These are phyloP conservation scores for Eutrema japonicum DNA, from an alignment of 345 rosid genomes.

Conservation along the genomic window DNA sequence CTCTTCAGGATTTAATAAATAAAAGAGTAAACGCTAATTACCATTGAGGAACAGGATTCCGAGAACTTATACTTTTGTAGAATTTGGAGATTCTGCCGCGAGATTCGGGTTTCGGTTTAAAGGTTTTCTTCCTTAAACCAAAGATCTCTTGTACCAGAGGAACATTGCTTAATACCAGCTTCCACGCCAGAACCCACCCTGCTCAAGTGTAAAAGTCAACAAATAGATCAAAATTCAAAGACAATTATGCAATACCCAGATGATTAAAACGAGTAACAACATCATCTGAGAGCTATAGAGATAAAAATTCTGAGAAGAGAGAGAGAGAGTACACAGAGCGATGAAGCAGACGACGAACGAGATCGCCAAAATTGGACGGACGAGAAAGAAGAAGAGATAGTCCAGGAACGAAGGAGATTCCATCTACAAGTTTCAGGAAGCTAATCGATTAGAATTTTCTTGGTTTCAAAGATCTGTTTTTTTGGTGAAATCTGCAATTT, in stretches of 20 bases:
- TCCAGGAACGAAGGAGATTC: constrained; percentile 42
- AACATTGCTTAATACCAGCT: constrained; percentile 80
- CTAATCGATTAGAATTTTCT: not conserved
- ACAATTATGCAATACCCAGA: constrained; percentile 22
- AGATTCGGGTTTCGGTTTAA: constrained; percentile 58
- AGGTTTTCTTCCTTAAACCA: constrained; percentile 62
- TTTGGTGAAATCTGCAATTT: not conserved
- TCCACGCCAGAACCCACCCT: constrained; percentile 96
- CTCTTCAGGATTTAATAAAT: not conserved
- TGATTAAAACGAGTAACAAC: not conserved
- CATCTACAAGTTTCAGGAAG: constrained; percentile 18
- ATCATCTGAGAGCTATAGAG: not conserved
- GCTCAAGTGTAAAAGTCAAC: not conserved
- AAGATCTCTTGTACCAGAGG: constrained; percentile 87
- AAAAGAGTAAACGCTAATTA: constrained; percentile 14
- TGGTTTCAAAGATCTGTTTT: constrained; percentile 7
- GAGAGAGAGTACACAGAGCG: constrained; percentile 47
- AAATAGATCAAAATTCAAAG: not conserved
- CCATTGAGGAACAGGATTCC: constrained; percentile 41
- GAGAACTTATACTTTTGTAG: constrained; percentile 51
- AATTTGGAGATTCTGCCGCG: constrained; percentile 57
- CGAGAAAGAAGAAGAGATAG: constrained; percentile 45
- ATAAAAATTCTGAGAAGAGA: constrained; percentile 1
- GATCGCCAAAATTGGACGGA: constrained; percentile 68
- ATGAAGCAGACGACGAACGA: constrained; percentile 62